Percentiles rank a stretch among this genome's conserved stretches.
phyloP scores from a whole-genome alignment of 192 early-diverging fungal genomes.

The Paraglomus brasilianum region DNA sequence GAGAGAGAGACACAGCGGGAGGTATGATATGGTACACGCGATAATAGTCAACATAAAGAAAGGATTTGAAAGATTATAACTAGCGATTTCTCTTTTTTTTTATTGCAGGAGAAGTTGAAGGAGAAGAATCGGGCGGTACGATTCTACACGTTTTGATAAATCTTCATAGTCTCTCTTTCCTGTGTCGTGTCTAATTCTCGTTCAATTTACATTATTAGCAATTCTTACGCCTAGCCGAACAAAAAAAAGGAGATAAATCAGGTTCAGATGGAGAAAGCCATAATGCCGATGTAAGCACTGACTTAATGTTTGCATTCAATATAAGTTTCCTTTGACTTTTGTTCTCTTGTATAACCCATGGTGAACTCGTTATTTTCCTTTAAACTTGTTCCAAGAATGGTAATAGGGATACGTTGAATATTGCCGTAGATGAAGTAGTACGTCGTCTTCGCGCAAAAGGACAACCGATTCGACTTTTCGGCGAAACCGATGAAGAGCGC shows the following conservation, averaged over 20 bases:
- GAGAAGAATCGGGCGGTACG: slow-evolving; percentile 32
- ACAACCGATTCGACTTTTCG: slow-evolving; percentile 92
- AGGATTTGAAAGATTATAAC: neutral
- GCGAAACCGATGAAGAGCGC: slow-evolving; percentile 79
- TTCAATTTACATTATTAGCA: neutral
- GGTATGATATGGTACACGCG: slow-evolving; percentile 30
- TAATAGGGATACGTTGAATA: slow-evolving; percentile 47
- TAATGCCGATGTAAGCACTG: slow-evolving; percentile 29
- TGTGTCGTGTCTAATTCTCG: too few species aligned
- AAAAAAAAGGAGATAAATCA: slow-evolving; percentile 31
- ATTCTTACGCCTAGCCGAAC: slow-evolving; percentile 14
- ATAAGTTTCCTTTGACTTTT: too few species aligned
- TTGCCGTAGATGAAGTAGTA: slow-evolving; percentile 73
- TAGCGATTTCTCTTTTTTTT: neutral
- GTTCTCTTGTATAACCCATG: too few species aligned
- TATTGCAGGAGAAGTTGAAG: slow-evolving; percentile 19
- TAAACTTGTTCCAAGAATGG: slow-evolving; percentile 24
- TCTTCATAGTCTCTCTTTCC: too few species aligned
- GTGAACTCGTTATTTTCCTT: neutral
- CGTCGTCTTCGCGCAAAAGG: slow-evolving; percentile 80
- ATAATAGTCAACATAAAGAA: neutral
- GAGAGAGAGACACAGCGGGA: slow-evolving; percentile 50
- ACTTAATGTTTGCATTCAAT: too few species aligned
- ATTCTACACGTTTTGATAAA: too few species aligned
- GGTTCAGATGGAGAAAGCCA: slow-evolving; percentile 20